Evolutionary conservation across 257 asterid species (phyloP).

Genomic region (Solanum habrochaites): DNA sequence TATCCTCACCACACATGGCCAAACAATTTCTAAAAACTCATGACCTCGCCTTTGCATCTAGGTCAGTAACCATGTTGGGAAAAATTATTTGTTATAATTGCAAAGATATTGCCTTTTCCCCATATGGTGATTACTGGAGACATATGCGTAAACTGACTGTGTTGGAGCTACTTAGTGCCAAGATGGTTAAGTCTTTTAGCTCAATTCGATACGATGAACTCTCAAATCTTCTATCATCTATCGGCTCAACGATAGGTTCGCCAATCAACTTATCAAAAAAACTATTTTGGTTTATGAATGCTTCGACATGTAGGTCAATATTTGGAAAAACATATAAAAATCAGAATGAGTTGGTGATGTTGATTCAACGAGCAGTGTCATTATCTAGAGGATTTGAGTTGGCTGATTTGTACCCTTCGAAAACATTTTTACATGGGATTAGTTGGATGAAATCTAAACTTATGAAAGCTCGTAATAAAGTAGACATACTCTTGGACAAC

Average conservation of each 20-base stretch:
- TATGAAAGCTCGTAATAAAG: background rate
- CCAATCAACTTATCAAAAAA: background rate
- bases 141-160: background rate
- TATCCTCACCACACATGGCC: background rate
- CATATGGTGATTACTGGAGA: background rate
- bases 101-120: background rate
- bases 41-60: constrained; percentile 7
- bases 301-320: background rate
- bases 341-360: background rate
- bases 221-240: background rate
- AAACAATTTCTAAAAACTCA: constrained; percentile 3
- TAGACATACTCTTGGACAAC: background rate
- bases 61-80: background rate
- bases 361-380: background rate
- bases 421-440: background rate
- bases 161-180: background rate
- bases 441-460: background rate
- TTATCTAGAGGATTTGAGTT: background rate
- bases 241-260: background rate
- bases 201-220: background rate
- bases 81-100: background rate
- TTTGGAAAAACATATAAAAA: background rate
- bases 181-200: background rate
- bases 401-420: background rate
- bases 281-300: background rate